These are phyloP conservation scores for Coemansia umbellata DNA, from an alignment of 192 early-diverging fungal genomes.

Conservation along the genomic window DNA sequence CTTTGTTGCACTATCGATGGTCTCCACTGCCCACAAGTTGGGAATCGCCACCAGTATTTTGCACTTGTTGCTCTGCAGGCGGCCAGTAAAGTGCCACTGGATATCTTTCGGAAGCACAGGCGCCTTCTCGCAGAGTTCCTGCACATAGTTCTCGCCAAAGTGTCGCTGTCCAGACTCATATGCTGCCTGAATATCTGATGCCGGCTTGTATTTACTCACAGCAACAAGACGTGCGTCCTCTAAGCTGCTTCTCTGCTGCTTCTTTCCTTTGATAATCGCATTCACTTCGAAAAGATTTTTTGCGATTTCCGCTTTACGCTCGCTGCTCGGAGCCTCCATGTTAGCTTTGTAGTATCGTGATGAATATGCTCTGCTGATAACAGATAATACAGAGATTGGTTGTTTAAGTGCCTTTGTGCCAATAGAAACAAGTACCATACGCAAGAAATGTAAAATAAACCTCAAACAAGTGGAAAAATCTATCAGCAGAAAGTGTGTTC, in stretches of 20 bases:
- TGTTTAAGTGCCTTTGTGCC: too few species aligned
- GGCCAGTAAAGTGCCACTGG: slow-evolving; percentile 96
- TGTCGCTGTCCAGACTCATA: slow-evolving; percentile 86
- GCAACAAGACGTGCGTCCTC: slow-evolving; percentile 73
- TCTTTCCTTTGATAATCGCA: not conserved
- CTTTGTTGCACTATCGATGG: slow-evolving; percentile 80
- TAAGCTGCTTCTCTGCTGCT: not conserved
- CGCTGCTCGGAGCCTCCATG: too few species aligned
- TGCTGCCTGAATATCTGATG: slow-evolving; percentile 68
- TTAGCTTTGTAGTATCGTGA: too few species aligned
- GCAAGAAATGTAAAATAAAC: too few species aligned
- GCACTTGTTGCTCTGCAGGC: slow-evolving; percentile 97
- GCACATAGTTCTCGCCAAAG: slow-evolving; percentile 97
- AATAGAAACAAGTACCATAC: too few species aligned
- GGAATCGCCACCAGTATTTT: slow-evolving; percentile 80
- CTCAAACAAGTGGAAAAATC: too few species aligned
- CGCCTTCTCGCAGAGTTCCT: slow-evolving; percentile 91
- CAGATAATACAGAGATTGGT: too few species aligned
- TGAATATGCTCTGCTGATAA: too few species aligned
- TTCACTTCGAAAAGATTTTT: slow-evolving; percentile 6
- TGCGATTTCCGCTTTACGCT: slow-evolving; percentile 25
- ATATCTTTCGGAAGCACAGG: slow-evolving; percentile 79
- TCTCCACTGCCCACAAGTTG: slow-evolving; percentile 91
- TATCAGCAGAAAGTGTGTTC: too few species aligned
- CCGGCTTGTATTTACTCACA: slow-evolving; percentile 91